Percentiles rank a stretch among this genome's conserved stretches.
Evolutionary conservation across 1,284 basidiomycete species (phyloP).

Genomic region (Puccinia hordei): DNA sequence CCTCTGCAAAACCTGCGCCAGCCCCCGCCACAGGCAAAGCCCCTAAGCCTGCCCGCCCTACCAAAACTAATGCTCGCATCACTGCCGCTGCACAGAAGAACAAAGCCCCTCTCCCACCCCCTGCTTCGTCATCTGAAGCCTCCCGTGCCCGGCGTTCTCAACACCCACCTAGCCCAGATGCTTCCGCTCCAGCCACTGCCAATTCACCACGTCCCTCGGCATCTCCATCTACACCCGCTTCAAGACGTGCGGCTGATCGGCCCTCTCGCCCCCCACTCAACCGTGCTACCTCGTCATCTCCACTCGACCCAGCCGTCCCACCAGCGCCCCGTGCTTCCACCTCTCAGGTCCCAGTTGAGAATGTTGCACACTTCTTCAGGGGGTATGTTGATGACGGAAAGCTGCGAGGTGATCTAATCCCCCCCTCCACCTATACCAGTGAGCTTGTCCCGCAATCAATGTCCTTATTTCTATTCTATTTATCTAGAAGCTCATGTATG

Average conservation of each 20-base stretch:
- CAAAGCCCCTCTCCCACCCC: neutral
- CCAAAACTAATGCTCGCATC: constrained; percentile 16
- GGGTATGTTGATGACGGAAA: neutral
- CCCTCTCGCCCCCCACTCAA: neutral
- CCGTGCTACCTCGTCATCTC: neutral
- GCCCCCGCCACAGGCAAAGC: neutral
- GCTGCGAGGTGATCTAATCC: neutral
- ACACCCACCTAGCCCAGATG: neutral
- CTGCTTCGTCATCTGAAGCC: neutral
- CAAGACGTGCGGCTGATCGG: neutral
- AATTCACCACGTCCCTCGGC: neutral
- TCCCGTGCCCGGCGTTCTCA: neutral
- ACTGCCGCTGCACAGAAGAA: neutral
- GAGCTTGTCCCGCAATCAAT: neutral
- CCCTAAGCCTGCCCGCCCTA: neutral
- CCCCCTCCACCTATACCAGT: neutral
- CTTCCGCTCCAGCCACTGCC: neutral
- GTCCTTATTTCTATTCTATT: neutral
- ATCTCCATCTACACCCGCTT: neutral
- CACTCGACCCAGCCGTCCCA: neutral
- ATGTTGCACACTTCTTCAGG: neutral
- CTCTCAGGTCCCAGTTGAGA: neutral
- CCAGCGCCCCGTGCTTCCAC: neutral
- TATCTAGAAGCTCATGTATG: neutral
- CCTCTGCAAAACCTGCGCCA: neutral